Evolutionary conservation across 73 alveolate genomes (phyloP).

Genomic region (Paraurostyla sp.): DNA sequence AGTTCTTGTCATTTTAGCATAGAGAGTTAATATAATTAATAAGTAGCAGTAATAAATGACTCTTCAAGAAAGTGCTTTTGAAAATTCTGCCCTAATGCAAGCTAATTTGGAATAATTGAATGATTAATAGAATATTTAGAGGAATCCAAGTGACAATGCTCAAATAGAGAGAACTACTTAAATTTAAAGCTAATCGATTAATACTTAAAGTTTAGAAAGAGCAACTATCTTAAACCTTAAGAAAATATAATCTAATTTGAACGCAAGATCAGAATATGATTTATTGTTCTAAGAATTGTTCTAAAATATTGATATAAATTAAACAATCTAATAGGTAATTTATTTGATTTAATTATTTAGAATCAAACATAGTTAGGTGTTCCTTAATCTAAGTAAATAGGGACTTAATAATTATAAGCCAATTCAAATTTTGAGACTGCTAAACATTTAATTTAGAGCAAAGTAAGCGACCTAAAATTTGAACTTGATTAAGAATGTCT

Average conservation of each 20-base stretch:
- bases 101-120: background rate
- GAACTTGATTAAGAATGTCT: background rate
- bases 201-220: background rate
- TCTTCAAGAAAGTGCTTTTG: background rate
- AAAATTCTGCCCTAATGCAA: background rate
- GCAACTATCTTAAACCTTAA: background rate
- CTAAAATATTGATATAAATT: background rate
- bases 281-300: background rate
- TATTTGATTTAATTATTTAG: no score
- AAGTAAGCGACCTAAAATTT: background rate
- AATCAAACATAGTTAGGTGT: background rate
- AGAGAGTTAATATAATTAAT: conserved; percentile 15
- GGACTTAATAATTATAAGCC: background rate
- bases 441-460: background rate
- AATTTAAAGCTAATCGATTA: no score
- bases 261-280: no score
- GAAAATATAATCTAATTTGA: background rate
- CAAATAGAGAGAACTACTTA: background rate
- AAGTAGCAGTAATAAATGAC: background rate
- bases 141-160: background rate
- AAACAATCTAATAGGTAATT: background rate
- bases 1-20: background rate
- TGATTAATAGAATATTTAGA: no score
- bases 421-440: background rate
- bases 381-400: background rate